Evolutionary conservation across 768 basidiomycete genomes (phyloP), one percentile per base, ranked within the genome.

Genomic region (Sistotremastrum suecicum): DNA sequence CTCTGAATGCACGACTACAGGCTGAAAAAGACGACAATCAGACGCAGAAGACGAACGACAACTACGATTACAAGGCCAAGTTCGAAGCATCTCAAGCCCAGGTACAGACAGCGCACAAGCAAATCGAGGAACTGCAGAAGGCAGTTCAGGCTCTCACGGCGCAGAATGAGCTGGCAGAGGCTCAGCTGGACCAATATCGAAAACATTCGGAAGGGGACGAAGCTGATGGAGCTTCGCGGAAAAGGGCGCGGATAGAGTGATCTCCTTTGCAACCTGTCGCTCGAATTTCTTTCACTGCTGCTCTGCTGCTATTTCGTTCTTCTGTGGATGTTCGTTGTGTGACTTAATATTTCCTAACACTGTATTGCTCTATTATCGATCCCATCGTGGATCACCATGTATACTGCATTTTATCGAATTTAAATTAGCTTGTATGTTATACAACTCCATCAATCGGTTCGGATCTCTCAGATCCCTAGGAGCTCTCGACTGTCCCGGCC

Each of bases 361-460:
- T 20, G 20, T 20, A 20, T 20, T 20, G 20, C 20, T 20, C 20
- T 20, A 20, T 20, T 20, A 20, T 20, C 20, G 59, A 59, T 31
- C 59, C 54, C 30, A 60, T 53, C 33, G 55, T 53, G 11, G 63
- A 64, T 12, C 51, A 64, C 39, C 65, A 68, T 41, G 62, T 60
- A 28, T 67, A 52, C 5, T 48, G 70, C 56, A 62, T 67, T 45
- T 63, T 62, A 50, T 60, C 67, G 54, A 65, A 58, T 77, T 67
- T 79, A 44, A 65, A 72, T 62, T 73, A 74, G 65, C 74, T 77
- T 75, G 76, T 79, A 78, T 75, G 75, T 75, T 66, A 69, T 53
- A 59, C 56, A 53, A 60, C 56, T 58, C 64, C 51, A 20, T 20
- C 20, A 20, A 20, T 20, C 20, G 20, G 20, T 20, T 20, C 20